Conservation (phyloP, 192 early-diverging fungal genomes). For the Coemansia biformis region DNA sequence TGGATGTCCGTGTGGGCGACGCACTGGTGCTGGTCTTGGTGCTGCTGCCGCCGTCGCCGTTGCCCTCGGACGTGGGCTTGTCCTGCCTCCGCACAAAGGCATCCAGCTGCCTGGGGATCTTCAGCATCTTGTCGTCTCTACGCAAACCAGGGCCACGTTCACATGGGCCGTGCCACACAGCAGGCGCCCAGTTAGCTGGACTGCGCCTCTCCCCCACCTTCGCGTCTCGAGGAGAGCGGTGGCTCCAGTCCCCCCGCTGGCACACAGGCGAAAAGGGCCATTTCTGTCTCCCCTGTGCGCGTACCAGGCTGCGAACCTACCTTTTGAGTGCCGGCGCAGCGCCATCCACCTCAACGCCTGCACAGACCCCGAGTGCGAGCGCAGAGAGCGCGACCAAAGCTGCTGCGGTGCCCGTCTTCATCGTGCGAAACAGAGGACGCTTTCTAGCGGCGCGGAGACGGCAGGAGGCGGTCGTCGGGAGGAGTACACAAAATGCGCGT, state of each 20-base stretch:
- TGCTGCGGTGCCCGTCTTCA: not conserved
- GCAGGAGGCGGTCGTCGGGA: no score
- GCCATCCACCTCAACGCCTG: not conserved
- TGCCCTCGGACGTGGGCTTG: not conserved
- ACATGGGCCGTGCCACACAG: not conserved
- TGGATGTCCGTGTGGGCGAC: not conserved
- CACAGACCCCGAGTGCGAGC: not conserved
- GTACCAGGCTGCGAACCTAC: no score
- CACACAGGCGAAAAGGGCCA: no score
- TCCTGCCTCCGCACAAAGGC: conserved; percentile 5
- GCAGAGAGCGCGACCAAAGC: conserved; percentile 1
- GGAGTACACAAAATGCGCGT: no score
- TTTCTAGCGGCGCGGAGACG: no score
- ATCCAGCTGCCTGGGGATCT: conserved; percentile 5
- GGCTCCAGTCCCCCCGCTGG: no score
- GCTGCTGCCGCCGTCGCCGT: not conserved
- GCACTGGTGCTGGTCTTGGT: not conserved
- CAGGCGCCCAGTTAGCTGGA: not conserved
- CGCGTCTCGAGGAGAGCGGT: no score
- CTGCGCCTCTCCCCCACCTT: no score
- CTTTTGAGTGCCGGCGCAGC: no score
- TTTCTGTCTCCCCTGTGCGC: no score
- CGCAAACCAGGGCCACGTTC: no score
- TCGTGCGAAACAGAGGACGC: conserved; percentile 1
- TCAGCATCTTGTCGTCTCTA: conserved; percentile 9